These are phyloP conservation scores for Talaromyces sp. DNA, from an alignment of 2,329 filamentous ascomycete genomes.

Conservation along the genomic window DNA sequence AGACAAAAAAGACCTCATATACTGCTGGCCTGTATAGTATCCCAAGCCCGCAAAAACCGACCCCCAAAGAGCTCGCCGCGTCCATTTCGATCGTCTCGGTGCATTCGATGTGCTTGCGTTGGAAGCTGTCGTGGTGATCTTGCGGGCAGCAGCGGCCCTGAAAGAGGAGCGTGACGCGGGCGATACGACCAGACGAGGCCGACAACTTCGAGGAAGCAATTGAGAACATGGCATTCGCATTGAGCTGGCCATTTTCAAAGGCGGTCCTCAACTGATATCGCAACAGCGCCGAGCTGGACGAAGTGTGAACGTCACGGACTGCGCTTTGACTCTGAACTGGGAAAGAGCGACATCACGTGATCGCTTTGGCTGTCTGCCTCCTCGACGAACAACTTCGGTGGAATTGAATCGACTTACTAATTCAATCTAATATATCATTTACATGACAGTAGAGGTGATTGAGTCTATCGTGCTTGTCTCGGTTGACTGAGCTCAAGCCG, in stretches of 20 bases:
- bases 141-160: not conserved
- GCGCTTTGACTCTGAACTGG: not conserved
- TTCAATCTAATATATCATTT: not conserved
- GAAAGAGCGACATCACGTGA: not conserved
- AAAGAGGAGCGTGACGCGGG: not conserved
- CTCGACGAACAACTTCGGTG: no score
- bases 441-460: no score
- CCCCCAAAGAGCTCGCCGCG: conserved; percentile 29
- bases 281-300: not conserved
- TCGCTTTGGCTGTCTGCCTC: not conserved
- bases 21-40: conserved; percentile 18
- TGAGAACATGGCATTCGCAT: not conserved
- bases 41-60: conserved; percentile 30
- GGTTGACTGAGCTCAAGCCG: no score
- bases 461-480: no score
- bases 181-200: not conserved
- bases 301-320: not conserved
- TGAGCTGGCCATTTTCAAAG: not conserved
- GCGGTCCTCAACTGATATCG: no score
- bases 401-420: not conserved
- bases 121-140: conserved; percentile 10
- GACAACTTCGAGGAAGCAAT: not conserved
- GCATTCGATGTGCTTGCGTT: conserved; percentile 7
- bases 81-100: conserved; percentile 21
- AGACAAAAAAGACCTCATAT: conserved; percentile 17